Evolutionary conservation across 352 stramenopile species (phyloP).

Genomic region (Halophytophthora polymorphica): DNA sequence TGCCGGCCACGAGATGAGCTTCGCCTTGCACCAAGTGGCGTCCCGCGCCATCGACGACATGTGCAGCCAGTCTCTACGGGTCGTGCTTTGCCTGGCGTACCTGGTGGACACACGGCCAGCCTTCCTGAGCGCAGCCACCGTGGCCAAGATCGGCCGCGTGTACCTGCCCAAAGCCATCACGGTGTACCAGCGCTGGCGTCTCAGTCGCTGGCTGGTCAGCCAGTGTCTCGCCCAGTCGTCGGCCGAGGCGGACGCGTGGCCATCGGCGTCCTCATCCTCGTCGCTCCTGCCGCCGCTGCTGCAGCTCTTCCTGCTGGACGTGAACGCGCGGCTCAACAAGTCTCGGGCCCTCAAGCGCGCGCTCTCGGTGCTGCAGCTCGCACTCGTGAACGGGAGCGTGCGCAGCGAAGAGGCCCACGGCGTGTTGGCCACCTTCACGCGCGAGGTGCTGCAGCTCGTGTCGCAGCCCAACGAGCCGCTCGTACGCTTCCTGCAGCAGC

Average conservation of each 20-base stretch:
- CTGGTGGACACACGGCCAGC: slow-evolving; percentile 52
- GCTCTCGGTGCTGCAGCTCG: slow-evolving; percentile 40
- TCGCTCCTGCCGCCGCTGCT: slow-evolving; percentile 56
- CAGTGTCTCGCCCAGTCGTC: slow-evolving; percentile 50
- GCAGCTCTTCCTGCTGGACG: slow-evolving; percentile 59
- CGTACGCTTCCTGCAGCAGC: slow-evolving; percentile 62
- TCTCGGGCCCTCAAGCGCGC: slow-evolving; percentile 51
- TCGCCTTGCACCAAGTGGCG: slow-evolving; percentile 58
- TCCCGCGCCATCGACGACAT: slow-evolving; percentile 62
- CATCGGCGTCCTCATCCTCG: slow-evolving; percentile 34
- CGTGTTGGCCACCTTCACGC: slow-evolving; percentile 50
- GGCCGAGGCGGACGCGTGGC: slow-evolving; percentile 41
- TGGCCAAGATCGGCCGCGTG: slow-evolving; percentile 41
- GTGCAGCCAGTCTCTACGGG: slow-evolving; percentile 53
- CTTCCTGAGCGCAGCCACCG: slow-evolving; percentile 39
- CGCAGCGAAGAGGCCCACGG: slow-evolving; percentile 53
- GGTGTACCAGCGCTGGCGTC: slow-evolving; percentile 68
- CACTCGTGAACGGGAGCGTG: slow-evolving; percentile 34
- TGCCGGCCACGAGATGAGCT: slow-evolving; percentile 48
- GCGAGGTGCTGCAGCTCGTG: slow-evolving; percentile 52
- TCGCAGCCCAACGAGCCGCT: slow-evolving; percentile 53
- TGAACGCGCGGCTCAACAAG: slow-evolving; percentile 48
- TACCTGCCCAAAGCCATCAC: slow-evolving; percentile 60
- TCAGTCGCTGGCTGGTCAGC: slow-evolving; percentile 58
- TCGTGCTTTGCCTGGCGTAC: slow-evolving; percentile 66